Evolutionary conservation across 305 asterid genomes (phyloP).

Genomic region (Euphrasia arctica): DNA sequence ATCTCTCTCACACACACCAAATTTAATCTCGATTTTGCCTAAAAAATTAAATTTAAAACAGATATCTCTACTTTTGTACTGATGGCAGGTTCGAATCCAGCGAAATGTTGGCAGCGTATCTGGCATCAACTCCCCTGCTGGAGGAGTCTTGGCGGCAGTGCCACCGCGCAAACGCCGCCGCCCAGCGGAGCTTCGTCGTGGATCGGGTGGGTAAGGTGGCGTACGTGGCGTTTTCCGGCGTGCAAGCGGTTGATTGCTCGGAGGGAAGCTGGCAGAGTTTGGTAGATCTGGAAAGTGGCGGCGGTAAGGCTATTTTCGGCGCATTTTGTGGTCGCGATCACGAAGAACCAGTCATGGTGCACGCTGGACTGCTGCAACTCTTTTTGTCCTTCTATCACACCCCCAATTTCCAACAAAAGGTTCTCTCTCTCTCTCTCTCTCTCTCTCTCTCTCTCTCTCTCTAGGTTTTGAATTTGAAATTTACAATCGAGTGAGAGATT

Average conservation of each 20-base stretch:
- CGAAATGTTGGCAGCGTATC: conserved; percentile 66
- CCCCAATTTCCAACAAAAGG: conserved; percentile 52
- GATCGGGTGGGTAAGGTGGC: conserved; percentile 41
- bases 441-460: neutral
- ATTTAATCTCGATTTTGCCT: conserved; percentile 27
- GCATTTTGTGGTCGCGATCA: conserved; percentile 30
- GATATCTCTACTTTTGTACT: neutral
- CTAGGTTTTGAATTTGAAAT: no score
- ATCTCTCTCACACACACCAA: neutral
- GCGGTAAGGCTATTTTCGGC: conserved; percentile 39
- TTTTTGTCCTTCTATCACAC: conserved; percentile 39
- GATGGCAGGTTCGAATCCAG: conserved; percentile 78
- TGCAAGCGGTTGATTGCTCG: conserved; percentile 43
- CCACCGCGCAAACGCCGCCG: conserved; percentile 40
- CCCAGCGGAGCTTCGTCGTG: conserved; percentile 37
- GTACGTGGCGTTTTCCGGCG: conserved; percentile 70
- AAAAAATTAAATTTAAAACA: neutral
- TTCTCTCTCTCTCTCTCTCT: conserved; percentile 13
- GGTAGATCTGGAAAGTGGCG: conserved; percentile 42
- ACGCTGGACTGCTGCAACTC: conserved; percentile 54
- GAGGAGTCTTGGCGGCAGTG: conserved; percentile 71
- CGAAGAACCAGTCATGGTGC: conserved; percentile 52
- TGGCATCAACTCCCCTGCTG: conserved; percentile 71
- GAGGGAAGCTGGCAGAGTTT: conserved; percentile 40
- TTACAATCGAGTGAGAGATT: no score